phyloP scores from a whole-genome alignment of 495 filamentous ascomycete genomes.

The Daldinia caldariorum region DNA sequence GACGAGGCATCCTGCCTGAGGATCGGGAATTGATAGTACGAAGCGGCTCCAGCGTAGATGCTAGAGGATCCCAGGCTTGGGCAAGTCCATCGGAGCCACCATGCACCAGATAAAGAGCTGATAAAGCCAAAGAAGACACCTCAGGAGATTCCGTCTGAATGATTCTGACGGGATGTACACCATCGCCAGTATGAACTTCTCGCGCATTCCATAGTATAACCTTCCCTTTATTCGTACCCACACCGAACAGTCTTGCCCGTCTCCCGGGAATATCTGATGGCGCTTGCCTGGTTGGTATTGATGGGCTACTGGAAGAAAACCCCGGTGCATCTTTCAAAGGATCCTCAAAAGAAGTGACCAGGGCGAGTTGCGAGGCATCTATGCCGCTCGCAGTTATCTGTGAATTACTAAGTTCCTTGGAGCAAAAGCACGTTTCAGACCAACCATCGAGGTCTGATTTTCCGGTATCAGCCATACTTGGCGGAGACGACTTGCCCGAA shows the following conservation, averaged over 20 bases:
- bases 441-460: slow-evolving; percentile 50
- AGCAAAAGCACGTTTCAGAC: slow-evolving; percentile 45
- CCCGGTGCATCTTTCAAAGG: slow-evolving; percentile 58
- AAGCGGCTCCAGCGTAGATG: slow-evolving; percentile 79
- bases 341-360: slow-evolving; percentile 79
- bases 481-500: slow-evolving; percentile 34
- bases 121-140: slow-evolving; percentile 84
- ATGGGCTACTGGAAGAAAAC: slow-evolving; percentile 28
- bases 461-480: slow-evolving; percentile 4
- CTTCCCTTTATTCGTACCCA: slow-evolving; percentile 80
- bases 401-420: slow-evolving; percentile 45
- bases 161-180: slow-evolving; percentile 71
- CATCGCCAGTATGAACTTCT: slow-evolving; percentile 61
- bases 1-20: slow-evolving; percentile 72
- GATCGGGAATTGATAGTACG: slow-evolving; percentile 91
- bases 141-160: slow-evolving; percentile 93
- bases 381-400: slow-evolving; percentile 75
- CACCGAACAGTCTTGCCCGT: slow-evolving; percentile 80
- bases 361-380: slow-evolving; percentile 79
- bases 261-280: slow-evolving; percentile 78
- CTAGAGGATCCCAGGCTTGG: slow-evolving; percentile 95
- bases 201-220: slow-evolving; percentile 89
- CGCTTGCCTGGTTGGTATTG: slow-evolving; percentile 44
- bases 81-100: slow-evolving; percentile 96
- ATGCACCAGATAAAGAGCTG: slow-evolving; percentile 87